These are phyloP conservation scores for Apiotrichum porosum DNA, from an alignment of 1,284 basidiomycete species.

Conservation along the genomic window DNA sequence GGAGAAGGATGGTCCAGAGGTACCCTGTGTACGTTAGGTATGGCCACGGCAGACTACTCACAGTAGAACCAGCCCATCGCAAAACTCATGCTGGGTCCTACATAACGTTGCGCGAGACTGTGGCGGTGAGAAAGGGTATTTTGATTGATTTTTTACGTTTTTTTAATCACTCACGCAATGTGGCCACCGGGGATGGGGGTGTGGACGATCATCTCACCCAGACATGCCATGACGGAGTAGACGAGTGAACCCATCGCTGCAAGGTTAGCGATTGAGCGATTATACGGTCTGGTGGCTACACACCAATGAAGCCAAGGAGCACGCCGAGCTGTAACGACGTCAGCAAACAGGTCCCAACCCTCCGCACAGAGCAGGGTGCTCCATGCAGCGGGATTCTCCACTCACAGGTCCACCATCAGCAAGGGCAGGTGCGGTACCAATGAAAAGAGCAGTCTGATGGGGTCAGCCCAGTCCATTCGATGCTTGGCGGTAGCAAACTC, in stretches of 20 bases:
- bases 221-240: slow-evolving; percentile 48
- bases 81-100: slow-evolving; percentile 69
- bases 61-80: slow-evolving; percentile 81
- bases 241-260: slow-evolving; percentile 44
- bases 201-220: slow-evolving; percentile 52
- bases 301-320: slow-evolving; percentile 14
- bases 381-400: no score
- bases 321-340: slow-evolving; percentile 4
- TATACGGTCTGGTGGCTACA: neutral
- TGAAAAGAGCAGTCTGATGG: slow-evolving; percentile 12
- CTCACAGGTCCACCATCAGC: slow-evolving; percentile 47
- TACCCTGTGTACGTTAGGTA: no score
- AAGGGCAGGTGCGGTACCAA: slow-evolving; percentile 14
- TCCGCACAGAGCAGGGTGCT: no score
- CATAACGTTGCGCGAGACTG: slow-evolving; percentile 55
- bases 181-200: slow-evolving; percentile 61
- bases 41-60: no score
- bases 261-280: neutral
- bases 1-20: slow-evolving; percentile 62
- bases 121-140: no score
- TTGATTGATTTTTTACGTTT: no score
- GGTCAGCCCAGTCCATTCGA: neutral
- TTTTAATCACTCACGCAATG: slow-evolving; percentile 56
- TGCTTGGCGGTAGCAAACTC: neutral
- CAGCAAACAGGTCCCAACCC: no score